Evolutionary conservation across 768 basidiomycete species (phyloP).

Genomic region (Boletus rufocinnamomeus): DNA sequence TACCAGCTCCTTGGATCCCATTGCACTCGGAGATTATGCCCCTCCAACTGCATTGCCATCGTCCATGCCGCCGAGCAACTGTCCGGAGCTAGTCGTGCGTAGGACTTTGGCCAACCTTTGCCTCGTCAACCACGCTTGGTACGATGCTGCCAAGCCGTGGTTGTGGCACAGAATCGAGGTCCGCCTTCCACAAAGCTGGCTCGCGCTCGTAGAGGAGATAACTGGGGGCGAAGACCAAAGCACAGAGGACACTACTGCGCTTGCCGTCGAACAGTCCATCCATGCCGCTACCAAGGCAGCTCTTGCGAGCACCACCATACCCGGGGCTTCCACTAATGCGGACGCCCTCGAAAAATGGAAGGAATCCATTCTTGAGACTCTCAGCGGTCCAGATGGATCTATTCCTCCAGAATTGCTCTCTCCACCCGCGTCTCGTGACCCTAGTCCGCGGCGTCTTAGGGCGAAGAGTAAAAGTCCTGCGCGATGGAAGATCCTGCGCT

Average conservation of each 20-base stretch:
- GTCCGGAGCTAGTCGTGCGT: slow-evolving; percentile 67
- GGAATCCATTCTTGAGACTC: slow-evolving; percentile 57
- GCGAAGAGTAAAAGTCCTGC: slow-evolving; percentile 80
- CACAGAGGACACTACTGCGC: slow-evolving; percentile 54
- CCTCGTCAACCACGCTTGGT: slow-evolving; percentile 77
- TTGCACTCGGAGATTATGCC: slow-evolving; percentile 45
- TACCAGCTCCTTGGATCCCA: slow-evolving; percentile 68
- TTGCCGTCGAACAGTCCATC: slow-evolving; percentile 67
- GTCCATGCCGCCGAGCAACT: slow-evolving; percentile 68
- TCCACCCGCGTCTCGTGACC: slow-evolving; percentile 79
- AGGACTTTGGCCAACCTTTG: slow-evolving; percentile 69
- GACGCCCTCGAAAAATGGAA: slow-evolving; percentile 53
- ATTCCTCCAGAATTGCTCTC: slow-evolving; percentile 77
- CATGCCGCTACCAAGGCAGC: slow-evolving; percentile 67
- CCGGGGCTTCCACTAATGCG: slow-evolving; percentile 40
- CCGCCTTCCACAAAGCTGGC: slow-evolving; percentile 81
- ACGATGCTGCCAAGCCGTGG: slow-evolving; percentile 84
- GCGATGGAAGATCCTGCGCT: slow-evolving; percentile 79
- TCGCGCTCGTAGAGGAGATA: slow-evolving; percentile 77
- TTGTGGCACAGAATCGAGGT: slow-evolving; percentile 85
- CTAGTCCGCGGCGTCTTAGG: slow-evolving; percentile 74
- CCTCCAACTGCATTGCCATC: slow-evolving; percentile 68
- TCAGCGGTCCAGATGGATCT: slow-evolving; percentile 64
- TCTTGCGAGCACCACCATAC: slow-evolving; percentile 44
- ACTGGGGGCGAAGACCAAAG: slow-evolving; percentile 63